Conservation (phyloP, 257 asterid genomes). For the Coffea canephora region DNA sequence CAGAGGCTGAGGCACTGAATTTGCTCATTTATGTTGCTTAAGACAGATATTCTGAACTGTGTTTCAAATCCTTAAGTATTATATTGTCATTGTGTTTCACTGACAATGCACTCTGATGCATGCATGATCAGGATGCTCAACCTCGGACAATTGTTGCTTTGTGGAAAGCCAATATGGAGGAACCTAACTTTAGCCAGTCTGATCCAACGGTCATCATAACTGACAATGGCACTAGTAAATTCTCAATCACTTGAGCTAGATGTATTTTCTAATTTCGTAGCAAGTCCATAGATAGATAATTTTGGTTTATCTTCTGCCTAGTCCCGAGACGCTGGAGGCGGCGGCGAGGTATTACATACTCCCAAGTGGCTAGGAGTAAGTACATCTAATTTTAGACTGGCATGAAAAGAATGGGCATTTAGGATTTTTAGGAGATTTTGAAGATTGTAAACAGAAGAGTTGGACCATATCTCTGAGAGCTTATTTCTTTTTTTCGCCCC, state of each 20-base stretch:
- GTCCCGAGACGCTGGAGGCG: constrained; percentile 81
- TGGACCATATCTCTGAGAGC: background rate
- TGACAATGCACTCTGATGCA: background rate
- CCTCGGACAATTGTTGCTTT: constrained; percentile 78
- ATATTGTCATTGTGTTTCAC: background rate
- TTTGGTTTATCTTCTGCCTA: constrained; percentile 50
- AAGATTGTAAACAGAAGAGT: background rate
- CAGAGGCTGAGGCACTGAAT: background rate
- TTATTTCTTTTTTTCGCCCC: background rate
- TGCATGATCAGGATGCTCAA: constrained; percentile 71
- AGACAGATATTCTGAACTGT: background rate
- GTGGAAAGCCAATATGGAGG: constrained; percentile 92
- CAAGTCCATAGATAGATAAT: constrained; percentile 30
- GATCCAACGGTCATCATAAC: constrained; percentile 73
- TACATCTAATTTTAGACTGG: constrained; percentile 41
- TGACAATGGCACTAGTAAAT: constrained; percentile 61
- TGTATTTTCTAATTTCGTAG: background rate
- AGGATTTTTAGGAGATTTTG: constrained; percentile 5
- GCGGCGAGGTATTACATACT: constrained; percentile 59
- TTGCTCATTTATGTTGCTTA: background rate
- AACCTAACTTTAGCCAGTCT: constrained; percentile 69
- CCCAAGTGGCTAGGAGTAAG: constrained; percentile 81
- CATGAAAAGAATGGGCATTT: constrained; percentile 10
- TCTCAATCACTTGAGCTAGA: constrained; percentile 16
- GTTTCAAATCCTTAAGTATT: background rate